Conservation (phyloP, 2,329 filamentous ascomycete genomes). For the Xylariaceae sp. region DNA sequence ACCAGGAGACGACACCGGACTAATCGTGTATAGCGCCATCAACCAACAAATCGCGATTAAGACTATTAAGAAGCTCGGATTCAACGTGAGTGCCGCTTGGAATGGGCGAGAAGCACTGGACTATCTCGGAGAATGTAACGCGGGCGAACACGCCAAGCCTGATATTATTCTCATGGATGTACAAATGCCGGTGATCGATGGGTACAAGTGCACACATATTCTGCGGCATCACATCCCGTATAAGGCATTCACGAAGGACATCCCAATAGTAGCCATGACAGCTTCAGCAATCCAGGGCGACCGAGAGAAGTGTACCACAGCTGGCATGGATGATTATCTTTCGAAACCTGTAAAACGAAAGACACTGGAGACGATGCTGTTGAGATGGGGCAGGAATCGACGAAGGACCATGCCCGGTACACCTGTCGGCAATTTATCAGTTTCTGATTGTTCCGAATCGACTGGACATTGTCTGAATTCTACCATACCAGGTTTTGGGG, state of each 20-base stretch:
- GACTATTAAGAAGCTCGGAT: constrained; percentile 69
- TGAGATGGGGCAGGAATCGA: constrained; percentile 56
- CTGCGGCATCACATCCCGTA: constrained; percentile 66
- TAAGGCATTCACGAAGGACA: constrained; percentile 51
- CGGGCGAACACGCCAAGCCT: constrained; percentile 51
- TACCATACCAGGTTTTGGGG: constrained; percentile 17
- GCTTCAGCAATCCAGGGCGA: constrained; percentile 75
- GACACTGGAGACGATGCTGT: constrained; percentile 65
- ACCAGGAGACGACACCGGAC: not conserved
- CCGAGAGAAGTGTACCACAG: constrained; percentile 66
- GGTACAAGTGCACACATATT: constrained; percentile 71
- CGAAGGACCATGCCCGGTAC: constrained; percentile 17
- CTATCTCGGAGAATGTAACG: constrained; percentile 56
- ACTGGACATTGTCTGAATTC: constrained; percentile 35
- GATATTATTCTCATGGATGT: constrained; percentile 78
- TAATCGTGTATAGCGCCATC: constrained; percentile 41
- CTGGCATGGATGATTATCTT: constrained; percentile 74
- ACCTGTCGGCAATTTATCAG: constrained; percentile 21
- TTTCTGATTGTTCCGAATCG: constrained; percentile 43
- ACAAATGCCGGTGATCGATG: constrained; percentile 73
- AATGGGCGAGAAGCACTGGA: constrained; percentile 76
- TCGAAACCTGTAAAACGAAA: constrained; percentile 69
- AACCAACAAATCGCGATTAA: constrained; percentile 75
- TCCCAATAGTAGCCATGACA: constrained; percentile 79
- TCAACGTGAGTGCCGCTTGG: constrained; percentile 67